These are phyloP conservation scores for Austroboletus novae-zelandiae DNA, from an alignment of 1,284 basidiomycete species.

Conservation along the genomic window DNA sequence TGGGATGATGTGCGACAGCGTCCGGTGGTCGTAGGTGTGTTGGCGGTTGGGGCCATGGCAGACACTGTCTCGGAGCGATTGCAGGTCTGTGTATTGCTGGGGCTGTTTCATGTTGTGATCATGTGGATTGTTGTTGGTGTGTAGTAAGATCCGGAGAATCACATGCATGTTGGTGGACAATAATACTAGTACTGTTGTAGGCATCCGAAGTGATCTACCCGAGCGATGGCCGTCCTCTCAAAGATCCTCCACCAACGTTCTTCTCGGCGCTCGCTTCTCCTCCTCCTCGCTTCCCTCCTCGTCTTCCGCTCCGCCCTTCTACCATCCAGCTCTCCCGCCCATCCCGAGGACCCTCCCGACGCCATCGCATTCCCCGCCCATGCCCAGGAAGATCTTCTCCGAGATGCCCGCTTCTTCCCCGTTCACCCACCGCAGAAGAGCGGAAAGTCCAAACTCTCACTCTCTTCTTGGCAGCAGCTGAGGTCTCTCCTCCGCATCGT, in stretches of 20 bases:
- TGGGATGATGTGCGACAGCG: conserved; percentile 20
- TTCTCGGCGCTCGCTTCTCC: conserved; percentile 6
- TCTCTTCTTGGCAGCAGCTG: conserved; percentile 78
- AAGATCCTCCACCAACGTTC: conserved; percentile 6
- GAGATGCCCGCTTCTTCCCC: conserved; percentile 55
- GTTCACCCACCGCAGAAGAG: conserved; percentile 39
- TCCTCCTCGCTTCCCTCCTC: conserved; percentile 23
- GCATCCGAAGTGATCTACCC: too few species aligned
- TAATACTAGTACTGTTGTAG: too few species aligned
- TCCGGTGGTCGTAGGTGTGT: conserved; percentile 33
- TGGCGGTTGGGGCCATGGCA: conserved; percentile 40
- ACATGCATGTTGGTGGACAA: conserved; percentile 13
- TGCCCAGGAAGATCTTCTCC: conserved; percentile 38
- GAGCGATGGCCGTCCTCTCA: conserved; percentile 24
- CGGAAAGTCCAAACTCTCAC: conserved; percentile 61
- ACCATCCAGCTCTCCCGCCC: background rate
- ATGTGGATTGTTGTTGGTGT: conserved; percentile 18
- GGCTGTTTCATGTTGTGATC: conserved; percentile 36
- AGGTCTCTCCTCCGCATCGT: conserved; percentile 74
- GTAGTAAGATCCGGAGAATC: conserved; percentile 6
- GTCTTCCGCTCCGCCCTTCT: conserved; percentile 24
- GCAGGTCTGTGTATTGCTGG: conserved; percentile 38
- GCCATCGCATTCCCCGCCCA: conserved; percentile 39
- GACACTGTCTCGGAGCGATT: conserved; percentile 48
- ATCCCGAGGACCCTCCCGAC: background rate